Conservation (phyloP, 2,329 filamentous ascomycete species). For the Hypoxylon sp. region DNA sequence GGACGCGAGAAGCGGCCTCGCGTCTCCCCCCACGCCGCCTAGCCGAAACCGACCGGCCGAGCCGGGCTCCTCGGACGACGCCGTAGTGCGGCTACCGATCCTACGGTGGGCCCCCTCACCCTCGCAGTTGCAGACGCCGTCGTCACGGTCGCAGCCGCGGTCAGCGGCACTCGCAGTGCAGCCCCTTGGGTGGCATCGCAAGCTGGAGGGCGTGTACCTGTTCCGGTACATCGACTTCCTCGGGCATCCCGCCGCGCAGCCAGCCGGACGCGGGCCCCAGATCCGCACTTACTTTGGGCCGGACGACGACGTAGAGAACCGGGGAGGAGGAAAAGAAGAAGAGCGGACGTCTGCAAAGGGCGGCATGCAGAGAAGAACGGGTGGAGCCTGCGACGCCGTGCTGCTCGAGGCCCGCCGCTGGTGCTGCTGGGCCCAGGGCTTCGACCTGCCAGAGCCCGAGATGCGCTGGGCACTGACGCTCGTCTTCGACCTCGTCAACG, state of each 20-base stretch:
- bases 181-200: constrained; percentile 21
- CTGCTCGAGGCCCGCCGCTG: constrained; percentile 26
- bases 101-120: too few species aligned
- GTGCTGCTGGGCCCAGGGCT: constrained; percentile 36
- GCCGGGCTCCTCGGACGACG: too few species aligned
- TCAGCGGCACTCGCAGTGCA: constrained; percentile 20
- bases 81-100: constrained; percentile 31
- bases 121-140: too few species aligned
- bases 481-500: constrained; percentile 30
- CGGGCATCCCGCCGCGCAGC: constrained; percentile 32
- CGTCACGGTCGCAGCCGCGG: neutral
- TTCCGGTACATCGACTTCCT: constrained; percentile 32
- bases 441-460: constrained; percentile 30
- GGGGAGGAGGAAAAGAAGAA: neutral
- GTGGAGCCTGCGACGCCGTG: constrained; percentile 7
- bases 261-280: constrained; percentile 2
- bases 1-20: too few species aligned
- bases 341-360: too few species aligned
- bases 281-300: constrained; percentile 26
- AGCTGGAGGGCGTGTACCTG: constrained; percentile 21
- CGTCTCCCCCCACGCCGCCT: neutral
- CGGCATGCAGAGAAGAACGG: too few species aligned
- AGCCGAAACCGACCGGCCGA: too few species aligned
- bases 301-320: constrained; percentile 5
- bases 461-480: constrained; percentile 35